Percentiles rank a stretch among this genome's conserved stretches.
These are phyloP conservation scores for barrel medic (Medicago truncatula) DNA, from an alignment of 306 rosid genomes.

Conservation along the genomic window DNA sequence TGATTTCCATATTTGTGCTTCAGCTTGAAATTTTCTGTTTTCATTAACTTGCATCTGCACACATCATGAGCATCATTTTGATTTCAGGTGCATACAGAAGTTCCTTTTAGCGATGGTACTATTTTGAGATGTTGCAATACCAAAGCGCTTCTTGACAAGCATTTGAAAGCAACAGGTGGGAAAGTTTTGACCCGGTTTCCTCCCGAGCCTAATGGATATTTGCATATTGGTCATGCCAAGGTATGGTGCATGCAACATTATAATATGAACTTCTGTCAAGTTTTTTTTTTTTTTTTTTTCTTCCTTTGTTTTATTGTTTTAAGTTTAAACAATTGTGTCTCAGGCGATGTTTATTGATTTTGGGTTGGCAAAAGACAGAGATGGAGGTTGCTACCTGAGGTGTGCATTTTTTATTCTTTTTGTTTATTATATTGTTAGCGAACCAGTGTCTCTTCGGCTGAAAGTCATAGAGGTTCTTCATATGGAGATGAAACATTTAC, in stretches of 20 bases:
- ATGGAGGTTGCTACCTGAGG: constrained; percentile 93
- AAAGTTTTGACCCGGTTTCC: constrained; percentile 95
- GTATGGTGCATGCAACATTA: constrained; percentile 43
- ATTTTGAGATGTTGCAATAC: constrained; percentile 87
- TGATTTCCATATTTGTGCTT: constrained; percentile 19
- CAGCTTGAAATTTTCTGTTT: not conserved
- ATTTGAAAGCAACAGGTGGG: constrained; percentile 70
- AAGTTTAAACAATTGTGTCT: constrained; percentile 28
- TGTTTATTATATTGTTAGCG: constrained; percentile 24
- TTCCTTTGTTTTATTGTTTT: not conserved
- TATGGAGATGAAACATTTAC: constrained; percentile 6
- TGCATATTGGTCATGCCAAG: constrained; percentile 99
- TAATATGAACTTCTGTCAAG: constrained; percentile 19
- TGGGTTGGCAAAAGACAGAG: constrained; percentile 93
- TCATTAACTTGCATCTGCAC: constrained; percentile 22
- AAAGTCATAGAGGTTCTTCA: constrained; percentile 32
- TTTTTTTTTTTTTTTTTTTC: constrained; percentile 2
- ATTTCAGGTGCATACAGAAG: constrained; percentile 91
- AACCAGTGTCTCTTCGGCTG: constrained; percentile 12
- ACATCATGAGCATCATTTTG: constrained; percentile 34
- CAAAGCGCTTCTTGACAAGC: constrained; percentile 79
- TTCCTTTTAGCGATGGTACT: constrained; percentile 84
- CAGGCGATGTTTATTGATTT: constrained; percentile 99
- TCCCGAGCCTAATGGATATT: constrained; percentile 98
- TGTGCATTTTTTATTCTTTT: constrained; percentile 41